Evolutionary conservation across 148 eudicot genomes (phyloP).

Genomic region (Camellia granthamiana): DNA sequence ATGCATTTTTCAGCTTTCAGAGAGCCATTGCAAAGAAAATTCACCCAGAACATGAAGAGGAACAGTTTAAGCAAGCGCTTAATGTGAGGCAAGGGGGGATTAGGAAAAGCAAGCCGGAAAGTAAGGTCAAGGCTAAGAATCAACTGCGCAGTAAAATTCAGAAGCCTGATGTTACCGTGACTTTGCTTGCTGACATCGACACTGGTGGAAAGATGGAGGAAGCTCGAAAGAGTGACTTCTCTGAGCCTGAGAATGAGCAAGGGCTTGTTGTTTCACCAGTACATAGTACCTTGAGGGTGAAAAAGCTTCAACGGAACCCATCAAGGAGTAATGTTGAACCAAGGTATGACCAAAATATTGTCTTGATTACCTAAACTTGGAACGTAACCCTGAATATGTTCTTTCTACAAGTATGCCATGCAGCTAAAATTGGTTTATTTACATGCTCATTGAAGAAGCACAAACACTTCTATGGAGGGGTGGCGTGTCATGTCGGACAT

Average conservation of each 20-base stretch:
- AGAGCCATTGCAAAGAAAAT: conserved; percentile 31
- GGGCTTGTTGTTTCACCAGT: conserved; percentile 27
- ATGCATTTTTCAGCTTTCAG: conserved; percentile 31
- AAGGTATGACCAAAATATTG: conserved; percentile 44
- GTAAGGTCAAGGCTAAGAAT: conserved; percentile 49
- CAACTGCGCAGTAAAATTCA: conserved; percentile 42
- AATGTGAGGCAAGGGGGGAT: conserved; percentile 50
- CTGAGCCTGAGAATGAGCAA: conserved; percentile 69
- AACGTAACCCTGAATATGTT: neutral
- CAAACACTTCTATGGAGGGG: too few relatives aligned
- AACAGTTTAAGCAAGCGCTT: conserved; percentile 52
- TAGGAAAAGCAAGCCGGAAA: conserved; percentile 59
- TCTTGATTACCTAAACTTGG: neutral
- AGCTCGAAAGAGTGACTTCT: conserved; percentile 51
- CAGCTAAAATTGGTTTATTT: too few relatives aligned
- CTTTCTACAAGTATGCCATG: too few relatives aligned
- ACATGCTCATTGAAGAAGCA: too few relatives aligned
- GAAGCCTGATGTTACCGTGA: conserved; percentile 36
- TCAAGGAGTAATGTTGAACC: conserved; percentile 55
- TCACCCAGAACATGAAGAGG: conserved; percentile 52
- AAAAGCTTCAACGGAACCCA: conserved; percentile 43
- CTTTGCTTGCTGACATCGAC: conserved; percentile 33
- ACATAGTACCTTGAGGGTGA: conserved; percentile 29
- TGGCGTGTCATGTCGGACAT: too few relatives aligned
- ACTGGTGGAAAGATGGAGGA: conserved; percentile 43